Evolutionary conservation across 2,329 filamentous ascomycete species (phyloP).

Genomic region (Pseudogymnoascus sp.): DNA sequence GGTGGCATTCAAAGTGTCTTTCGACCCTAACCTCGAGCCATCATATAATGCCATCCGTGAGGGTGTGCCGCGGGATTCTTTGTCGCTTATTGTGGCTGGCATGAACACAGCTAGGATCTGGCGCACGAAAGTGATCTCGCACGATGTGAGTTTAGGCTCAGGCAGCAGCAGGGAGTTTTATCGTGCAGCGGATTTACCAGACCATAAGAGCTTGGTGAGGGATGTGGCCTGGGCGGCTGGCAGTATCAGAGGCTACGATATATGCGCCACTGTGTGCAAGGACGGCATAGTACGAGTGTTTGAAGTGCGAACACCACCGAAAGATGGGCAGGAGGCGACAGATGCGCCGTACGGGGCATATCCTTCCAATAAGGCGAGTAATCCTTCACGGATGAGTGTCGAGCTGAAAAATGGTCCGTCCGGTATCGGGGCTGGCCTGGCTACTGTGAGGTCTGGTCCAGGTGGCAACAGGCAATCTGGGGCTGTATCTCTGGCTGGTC

Average conservation of each 20-base stretch:
- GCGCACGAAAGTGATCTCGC: constrained; percentile 54
- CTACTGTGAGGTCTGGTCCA: constrained; percentile 31
- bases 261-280: constrained; percentile 85
- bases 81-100: constrained; percentile 76
- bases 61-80: constrained; percentile 69
- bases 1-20: constrained; percentile 74
- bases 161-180: constrained; percentile 71
- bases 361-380: constrained; percentile 19
- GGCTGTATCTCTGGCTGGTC: constrained; percentile 46
- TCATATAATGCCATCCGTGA: constrained; percentile 70
- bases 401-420: constrained; percentile 32
- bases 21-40: constrained; percentile 79
- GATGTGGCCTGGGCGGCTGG: constrained; percentile 91
- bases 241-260: constrained; percentile 81
- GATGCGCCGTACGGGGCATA: constrained; percentile 25
- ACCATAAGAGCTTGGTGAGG: constrained; percentile 68
- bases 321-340: constrained; percentile 36
- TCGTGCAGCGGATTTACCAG: constrained; percentile 65
- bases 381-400: constrained; percentile 14
- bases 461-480: constrained; percentile 40
- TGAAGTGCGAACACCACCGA: constrained; percentile 56
- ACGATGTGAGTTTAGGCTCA: constrained; percentile 43
- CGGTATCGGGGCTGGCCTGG: constrained; percentile 45
- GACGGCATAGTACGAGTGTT: constrained; percentile 89
- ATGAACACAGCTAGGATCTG: constrained; percentile 80